Base-by-base conservation (phyloP, 176 grass and related monocot species). In the Triticum dicoccoides region DNA sequence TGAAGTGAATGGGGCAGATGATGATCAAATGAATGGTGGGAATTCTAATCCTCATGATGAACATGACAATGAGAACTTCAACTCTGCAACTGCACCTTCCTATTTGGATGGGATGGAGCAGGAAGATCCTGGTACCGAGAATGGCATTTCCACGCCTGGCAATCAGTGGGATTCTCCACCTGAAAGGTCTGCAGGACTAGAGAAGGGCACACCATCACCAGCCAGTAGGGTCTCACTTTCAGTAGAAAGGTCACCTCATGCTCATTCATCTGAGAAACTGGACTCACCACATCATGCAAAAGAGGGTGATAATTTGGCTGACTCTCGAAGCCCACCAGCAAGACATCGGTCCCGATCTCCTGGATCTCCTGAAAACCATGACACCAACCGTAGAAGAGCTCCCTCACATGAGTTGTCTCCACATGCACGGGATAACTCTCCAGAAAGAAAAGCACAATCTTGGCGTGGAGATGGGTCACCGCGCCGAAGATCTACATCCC, bases 281-380 rank as follows among this genome's bases (percentile, higher is more conserved):
- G 86, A 87, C 11, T 88, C 86, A 61, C 63, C 65, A 56, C 6
- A 13, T 34, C 41, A 54, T 89, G 80, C 67, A 42, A 80, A 89
- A 66, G 78, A 77, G 47, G 58, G 69, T 72, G 39, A 11, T 78
- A 86, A 90, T 83, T 65, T 85, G 79, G 33, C 73, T 83, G 61
- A 10, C 76, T 88, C 89, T 80, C 65, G 8, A 86, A 93, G 86
- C 62, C 86, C 88, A 68, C 66, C 75, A 47, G 56, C 61, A 86
- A 90, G 86, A 52, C 67, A 10, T 3, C 68, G 5, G 24, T 87
- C 91, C 65, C 77, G 29, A 44, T 84, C 93, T 89, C 69, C 82
- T 93, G 86, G 54, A 44, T 86, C 93, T 89, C 69, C 82, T 91
- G 86, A 93, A 87, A 95, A 91, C 20, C 73, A 6, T 88, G 78